Evolutionary conservation across 176 grass and related monocot species (phyloP).

Genomic region (Calamus simplicifolius): DNA sequence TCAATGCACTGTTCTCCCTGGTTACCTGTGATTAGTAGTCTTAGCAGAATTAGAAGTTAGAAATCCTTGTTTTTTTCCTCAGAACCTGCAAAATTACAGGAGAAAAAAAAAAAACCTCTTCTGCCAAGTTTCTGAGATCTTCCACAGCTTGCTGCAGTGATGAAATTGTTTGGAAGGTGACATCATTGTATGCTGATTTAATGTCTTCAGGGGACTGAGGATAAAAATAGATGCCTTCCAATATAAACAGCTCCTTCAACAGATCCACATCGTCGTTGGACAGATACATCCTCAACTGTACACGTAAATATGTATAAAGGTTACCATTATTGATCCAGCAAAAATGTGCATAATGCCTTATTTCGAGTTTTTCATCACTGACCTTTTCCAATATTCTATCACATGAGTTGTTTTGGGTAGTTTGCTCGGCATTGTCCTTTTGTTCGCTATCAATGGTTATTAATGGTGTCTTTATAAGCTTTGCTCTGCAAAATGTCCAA

Average conservation of each 20-base stretch:
- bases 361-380: conserved; percentile 3
- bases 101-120: conserved; percentile 30
- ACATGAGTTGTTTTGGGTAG: conserved; percentile 21
- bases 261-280: conserved; percentile 68
- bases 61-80: neutral
- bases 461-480: conserved; percentile 50
- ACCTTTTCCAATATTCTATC: conserved; percentile 56
- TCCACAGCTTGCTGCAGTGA: conserved; percentile 44
- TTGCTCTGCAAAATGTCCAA: conserved; percentile 37
- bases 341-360: neutral
- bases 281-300: conserved; percentile 69
- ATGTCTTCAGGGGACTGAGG: conserved; percentile 25
- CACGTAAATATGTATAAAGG: conserved; percentile 7
- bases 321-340: neutral
- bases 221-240: conserved; percentile 58
- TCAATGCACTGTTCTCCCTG: conserved; percentile 5
- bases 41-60: neutral
- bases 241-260: conserved; percentile 49
- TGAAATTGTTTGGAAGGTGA: conserved; percentile 31
- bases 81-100: neutral
- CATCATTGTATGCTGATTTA: conserved; percentile 23
- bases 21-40: neutral
- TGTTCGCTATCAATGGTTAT: conserved; percentile 21
- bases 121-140: conserved; percentile 39
- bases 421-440: conserved; percentile 25